These are phyloP conservation scores for Grosmannia clavigera DNA, from an alignment of 2,329 filamentous ascomycete genomes.

Conservation along the genomic window DNA sequence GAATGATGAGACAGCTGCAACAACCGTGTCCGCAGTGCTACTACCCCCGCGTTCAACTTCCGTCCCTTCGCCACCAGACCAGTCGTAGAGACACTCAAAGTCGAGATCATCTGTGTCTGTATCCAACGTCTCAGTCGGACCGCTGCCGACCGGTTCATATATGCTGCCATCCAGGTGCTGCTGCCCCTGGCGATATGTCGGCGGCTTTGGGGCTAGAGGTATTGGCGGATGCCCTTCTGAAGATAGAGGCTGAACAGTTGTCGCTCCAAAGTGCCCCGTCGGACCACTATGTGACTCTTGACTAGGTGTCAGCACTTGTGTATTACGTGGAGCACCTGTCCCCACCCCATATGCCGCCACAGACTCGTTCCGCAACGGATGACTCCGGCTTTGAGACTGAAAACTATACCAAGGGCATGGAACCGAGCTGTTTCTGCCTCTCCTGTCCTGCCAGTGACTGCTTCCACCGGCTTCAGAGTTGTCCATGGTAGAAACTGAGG, in stretches of 20 bases:
- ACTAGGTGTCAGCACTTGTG: background rate
- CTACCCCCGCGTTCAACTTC: background rate
- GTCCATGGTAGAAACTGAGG: background rate
- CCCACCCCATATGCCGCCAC: background rate
- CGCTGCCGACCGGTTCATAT: background rate
- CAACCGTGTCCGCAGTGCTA: background rate
- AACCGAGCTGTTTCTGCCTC: background rate
- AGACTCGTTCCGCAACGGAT: background rate
- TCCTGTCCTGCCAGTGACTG: background rate
- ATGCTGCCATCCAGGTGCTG: background rate
- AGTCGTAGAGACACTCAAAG: slow-evolving; percentile 24
- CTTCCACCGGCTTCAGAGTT: background rate
- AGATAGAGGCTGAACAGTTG: background rate
- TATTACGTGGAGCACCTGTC: background rate
- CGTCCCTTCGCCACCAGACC: background rate
- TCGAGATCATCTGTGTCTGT: slow-evolving; percentile 19
- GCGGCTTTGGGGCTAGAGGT: background rate
- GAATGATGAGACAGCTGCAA: background rate
- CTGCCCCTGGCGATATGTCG: background rate
- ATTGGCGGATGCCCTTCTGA: background rate
- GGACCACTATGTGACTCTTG: background rate
- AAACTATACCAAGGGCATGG: background rate
- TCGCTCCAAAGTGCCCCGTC: background rate
- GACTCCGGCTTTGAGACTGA: background rate
- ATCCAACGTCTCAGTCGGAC: slow-evolving; percentile 16